These are phyloP conservation scores for Coemansia sp. DNA, from an alignment of 192 early-diverging fungal genomes.

Conservation along the genomic window DNA sequence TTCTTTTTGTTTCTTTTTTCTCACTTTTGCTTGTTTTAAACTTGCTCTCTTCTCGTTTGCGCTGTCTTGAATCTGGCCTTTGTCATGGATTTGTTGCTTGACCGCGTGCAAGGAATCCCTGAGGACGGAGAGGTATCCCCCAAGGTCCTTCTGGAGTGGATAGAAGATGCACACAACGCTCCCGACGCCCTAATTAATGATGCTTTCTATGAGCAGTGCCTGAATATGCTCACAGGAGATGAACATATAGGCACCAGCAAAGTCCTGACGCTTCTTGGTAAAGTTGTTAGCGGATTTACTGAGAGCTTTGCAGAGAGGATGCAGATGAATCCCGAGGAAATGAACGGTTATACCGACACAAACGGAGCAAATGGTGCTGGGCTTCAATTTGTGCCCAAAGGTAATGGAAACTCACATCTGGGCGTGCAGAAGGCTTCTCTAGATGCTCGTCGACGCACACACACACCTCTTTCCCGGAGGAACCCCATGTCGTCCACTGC, in stretches of 20 bases:
- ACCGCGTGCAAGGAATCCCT: not conserved
- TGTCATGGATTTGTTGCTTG: not conserved
- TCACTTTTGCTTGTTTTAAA: not conserved
- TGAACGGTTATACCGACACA: not conserved
- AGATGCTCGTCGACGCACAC: conserved; percentile 18
- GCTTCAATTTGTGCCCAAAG: not conserved
- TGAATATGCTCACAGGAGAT: not conserved
- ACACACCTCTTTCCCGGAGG: conserved; percentile 12
- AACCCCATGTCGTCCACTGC: conserved; percentile 17
- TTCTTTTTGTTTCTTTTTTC: not conserved
- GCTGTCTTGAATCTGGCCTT: not conserved
- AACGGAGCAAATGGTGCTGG: not conserved
- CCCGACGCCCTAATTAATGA: conserved; percentile 1
- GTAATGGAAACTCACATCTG: not conserved
- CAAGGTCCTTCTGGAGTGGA: not conserved
- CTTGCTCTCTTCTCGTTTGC: not conserved
- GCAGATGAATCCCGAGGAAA: not conserved
- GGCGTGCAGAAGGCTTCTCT: conserved; percentile 5
- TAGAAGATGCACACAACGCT: not conserved
- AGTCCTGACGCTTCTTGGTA: not conserved
- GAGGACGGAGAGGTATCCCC: not conserved
- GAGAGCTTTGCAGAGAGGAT: not conserved
- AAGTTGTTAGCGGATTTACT: not conserved
- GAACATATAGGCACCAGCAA: not conserved
- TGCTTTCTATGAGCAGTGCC: not conserved